Percentiles rank a stretch among this genome's conserved stretches.
These are phyloP conservation scores for Solanum pinnatisectum DNA, from an alignment of 257 asterid species.

Conservation along the genomic window DNA sequence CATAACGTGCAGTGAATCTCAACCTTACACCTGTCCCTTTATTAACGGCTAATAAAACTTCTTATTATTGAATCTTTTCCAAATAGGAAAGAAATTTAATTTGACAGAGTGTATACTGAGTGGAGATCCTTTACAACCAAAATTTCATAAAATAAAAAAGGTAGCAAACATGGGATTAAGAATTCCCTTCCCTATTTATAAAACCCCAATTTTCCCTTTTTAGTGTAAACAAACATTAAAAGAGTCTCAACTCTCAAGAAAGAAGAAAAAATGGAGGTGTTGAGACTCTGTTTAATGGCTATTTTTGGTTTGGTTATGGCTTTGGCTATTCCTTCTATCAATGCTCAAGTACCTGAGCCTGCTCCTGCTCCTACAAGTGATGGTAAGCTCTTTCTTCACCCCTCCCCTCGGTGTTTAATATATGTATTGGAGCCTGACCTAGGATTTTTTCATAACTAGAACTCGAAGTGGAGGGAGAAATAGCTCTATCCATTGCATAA, in stretches of 20 bases:
- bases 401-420: neutral
- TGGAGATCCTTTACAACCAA: slow-evolving; percentile 8
- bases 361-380: slow-evolving; percentile 66
- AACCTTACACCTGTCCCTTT: slow-evolving; percentile 31
- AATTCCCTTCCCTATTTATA: neutral
- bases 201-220: neutral
- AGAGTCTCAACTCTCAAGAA: neutral
- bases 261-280: slow-evolving; percentile 28
- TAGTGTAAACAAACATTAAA: neutral
- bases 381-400: slow-evolving; percentile 15
- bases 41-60: slow-evolving; percentile 17
- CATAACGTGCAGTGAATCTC: slow-evolving; percentile 18
- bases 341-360: slow-evolving; percentile 38
- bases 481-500: too few species aligned
- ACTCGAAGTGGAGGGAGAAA: too few species aligned
- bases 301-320: slow-evolving; percentile 32
- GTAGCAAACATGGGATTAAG: neutral
- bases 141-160: neutral
- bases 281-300: slow-evolving; percentile 26
- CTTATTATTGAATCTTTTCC: neutral
- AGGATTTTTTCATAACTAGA: too few species aligned
- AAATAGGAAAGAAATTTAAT: neutral
- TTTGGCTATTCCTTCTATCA: slow-evolving; percentile 32
- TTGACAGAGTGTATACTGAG: slow-evolving; percentile 4
- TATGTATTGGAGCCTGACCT: neutral